Conservation (phyloP, 1,139 yeast species). For the Suhomyces choctaworum region DNA sequence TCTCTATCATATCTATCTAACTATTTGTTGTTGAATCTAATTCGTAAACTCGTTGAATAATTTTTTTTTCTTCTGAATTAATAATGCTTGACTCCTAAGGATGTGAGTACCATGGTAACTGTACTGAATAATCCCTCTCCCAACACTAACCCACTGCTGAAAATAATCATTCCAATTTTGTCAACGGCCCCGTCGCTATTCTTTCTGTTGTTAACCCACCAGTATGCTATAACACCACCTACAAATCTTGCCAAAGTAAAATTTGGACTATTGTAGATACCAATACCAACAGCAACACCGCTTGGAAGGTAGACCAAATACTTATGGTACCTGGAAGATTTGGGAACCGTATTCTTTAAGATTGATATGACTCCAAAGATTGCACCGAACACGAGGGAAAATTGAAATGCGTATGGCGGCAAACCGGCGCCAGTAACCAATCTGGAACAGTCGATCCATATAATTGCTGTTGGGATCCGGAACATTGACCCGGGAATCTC, state of each 20-base stretch:
- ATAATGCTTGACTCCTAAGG: conserved; percentile 52
- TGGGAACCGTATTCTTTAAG: conserved; percentile 54
- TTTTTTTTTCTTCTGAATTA: background rate
- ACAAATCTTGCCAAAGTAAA: conserved; percentile 90
- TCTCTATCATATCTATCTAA: too few relatives aligned
- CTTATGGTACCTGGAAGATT: conserved; percentile 36
- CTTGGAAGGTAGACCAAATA: conserved; percentile 70
- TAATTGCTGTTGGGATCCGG: conserved; percentile 90
- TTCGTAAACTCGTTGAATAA: too few relatives aligned
- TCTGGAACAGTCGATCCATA: conserved; percentile 96
- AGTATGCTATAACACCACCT: conserved; percentile 77
- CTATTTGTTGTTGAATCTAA: too few relatives aligned
- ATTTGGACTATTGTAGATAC: conserved; percentile 90
- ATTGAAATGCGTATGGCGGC: conserved; percentile 73
- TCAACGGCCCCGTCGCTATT: conserved; percentile 34
- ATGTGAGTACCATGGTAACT: conserved; percentile 73
- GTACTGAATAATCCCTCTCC: conserved; percentile 94
- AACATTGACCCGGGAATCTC: conserved; percentile 79
- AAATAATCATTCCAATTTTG: conserved; percentile 73
- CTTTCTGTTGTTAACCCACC: conserved; percentile 49
- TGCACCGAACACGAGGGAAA: conserved; percentile 64
- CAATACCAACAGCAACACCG: conserved; percentile 97
- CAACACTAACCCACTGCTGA: conserved; percentile 86
- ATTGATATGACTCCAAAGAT: conserved; percentile 72
- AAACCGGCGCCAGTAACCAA: conserved; percentile 88